phyloP scores from a whole-genome alignment of 352 stramenopile species.

The Pythium volutum region DNA sequence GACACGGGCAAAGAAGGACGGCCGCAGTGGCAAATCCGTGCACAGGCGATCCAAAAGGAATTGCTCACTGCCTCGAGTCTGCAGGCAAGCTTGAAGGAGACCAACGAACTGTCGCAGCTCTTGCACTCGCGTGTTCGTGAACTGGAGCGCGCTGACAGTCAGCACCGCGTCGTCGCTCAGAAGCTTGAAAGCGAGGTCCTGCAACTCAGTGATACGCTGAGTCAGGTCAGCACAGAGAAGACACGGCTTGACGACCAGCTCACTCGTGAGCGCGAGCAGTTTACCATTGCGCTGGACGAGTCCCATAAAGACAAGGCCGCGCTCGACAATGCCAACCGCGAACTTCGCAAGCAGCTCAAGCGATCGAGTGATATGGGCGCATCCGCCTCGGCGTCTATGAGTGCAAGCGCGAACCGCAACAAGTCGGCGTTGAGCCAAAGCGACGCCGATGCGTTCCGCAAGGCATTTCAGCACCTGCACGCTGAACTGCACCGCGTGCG shows the following conservation, averaged over 20 bases:
- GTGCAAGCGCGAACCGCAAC: constrained; percentile 3
- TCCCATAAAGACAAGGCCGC: constrained; percentile 80
- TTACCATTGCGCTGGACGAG: constrained; percentile 65
- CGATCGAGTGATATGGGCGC: constrained; percentile 49
- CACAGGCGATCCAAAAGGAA: constrained; percentile 67
- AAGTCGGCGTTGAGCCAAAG: constrained; percentile 38
- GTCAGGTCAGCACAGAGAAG: constrained; percentile 37
- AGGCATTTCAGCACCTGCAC: constrained; percentile 56
- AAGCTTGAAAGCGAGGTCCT: constrained; percentile 77
- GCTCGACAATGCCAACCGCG: constrained; percentile 64
- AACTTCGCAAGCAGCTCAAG: constrained; percentile 80
- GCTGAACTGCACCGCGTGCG: constrained; percentile 48
- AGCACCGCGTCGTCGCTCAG: constrained; percentile 73
- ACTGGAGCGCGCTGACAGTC: constrained; percentile 68
- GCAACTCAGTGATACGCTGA: constrained; percentile 43
- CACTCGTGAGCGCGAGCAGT: constrained; percentile 69
- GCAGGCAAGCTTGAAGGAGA: constrained; percentile 55
- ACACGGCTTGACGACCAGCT: constrained; percentile 54
- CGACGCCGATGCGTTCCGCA: constrained; percentile 57
- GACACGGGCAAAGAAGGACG: constrained; percentile 27
- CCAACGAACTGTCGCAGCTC: constrained; percentile 60
- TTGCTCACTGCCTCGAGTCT: constrained; percentile 60
- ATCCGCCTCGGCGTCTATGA: background rate
- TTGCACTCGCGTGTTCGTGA: constrained; percentile 70
- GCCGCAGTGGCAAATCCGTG: constrained; percentile 72